Evolutionary conservation across 2,329 filamentous ascomycete genomes (phyloP), one percentile per base, ranked within the genome.

Genomic region (Colletotrichum caudatum): DNA sequence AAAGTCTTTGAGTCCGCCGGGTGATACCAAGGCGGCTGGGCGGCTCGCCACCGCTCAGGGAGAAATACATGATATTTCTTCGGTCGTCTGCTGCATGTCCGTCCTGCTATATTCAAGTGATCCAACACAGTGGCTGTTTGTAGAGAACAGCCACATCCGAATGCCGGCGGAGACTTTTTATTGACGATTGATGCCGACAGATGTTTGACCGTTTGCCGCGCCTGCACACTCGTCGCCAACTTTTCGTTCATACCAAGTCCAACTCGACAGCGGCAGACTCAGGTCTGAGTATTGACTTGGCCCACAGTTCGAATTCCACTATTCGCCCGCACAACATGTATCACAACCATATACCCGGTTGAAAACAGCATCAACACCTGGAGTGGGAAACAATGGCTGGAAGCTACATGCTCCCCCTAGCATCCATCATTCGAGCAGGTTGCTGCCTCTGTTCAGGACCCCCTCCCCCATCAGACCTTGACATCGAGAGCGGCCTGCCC

Each of bases 1-100:
- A 64, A 37, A 48, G n/a, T 48, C 53, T 62, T 57, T 57, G 51
- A 63, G 51, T 35, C 51, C 56, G 33, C 37, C 33, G 16, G 50
- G 39, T 60, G 33, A 35, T 11, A 35, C 18, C 44, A 41, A n/a
- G 29, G 39, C 37, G n/a, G 44, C n/a, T 41, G 6, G 37, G 26
- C 20, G 26, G 41, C 44, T 62, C 14, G 48, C 60, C 33, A 53
- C 33, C n/a, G 16, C 53, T 65, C 20, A 16, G 48, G 39, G 63
- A 57, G 63, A 64, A 64, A 56, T 64, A 64, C 26, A 64, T n/a
- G 61, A 44, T 51, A 39, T 56, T 64, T 64, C 61, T 56, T 64
- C 61, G 37, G 61, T 26, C 26, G 44, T 26, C 37, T 56, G 20
- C 37, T 46, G 20, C 26, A n/a, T 33, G 23, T 37, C 37, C 18